Evolutionary conservation across 2,329 filamentous ascomycete species (phyloP), one percentile per base, ranked within the genome.

Genomic region (Epichloe sibirici): DNA sequence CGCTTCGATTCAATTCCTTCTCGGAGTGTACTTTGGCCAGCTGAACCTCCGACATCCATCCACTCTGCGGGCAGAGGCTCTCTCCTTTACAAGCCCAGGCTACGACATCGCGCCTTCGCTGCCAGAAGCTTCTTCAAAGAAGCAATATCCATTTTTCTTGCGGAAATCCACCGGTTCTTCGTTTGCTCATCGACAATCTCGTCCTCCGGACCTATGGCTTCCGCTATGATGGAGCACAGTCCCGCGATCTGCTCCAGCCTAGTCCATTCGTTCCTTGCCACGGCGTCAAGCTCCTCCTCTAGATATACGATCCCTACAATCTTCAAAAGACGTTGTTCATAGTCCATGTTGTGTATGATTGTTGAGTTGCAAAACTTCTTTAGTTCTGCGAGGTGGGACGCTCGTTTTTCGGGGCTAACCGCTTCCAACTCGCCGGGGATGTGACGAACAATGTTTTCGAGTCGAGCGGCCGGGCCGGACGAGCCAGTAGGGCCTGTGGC

Each of bases 301-400:
- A 64, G 25, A 17, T 59, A 65, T 5, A 63, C 51, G 17, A 67
- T 60, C 13, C 53, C 56, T 12, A 57, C 55, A 34, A 68, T 55
- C 17, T 51, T 58, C 2, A 34, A 37, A 3, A 64, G 57, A 4
- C 62, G 59, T 34, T 60, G 55, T 11, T 48, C 15, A 53, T 59
- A 63, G 21, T 53, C 42, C 51, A 61, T 55, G 7, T 53, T 46
- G 15, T 52, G 49, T 5, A 57, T 42, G 1, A 40, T 28, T 8
- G 48, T 48, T 4, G 59, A 52, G 17, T 52, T 52, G 44, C 56
- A 57, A 23, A 60, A 48, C 2, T 47, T 37, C 38, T 52, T 13
- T 38, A 66, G 60, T 51, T 59, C 57, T 8, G 28, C 47, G 37
- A 61, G 53, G 53, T 66, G 65, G 6, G 1, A 38, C 2, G 42